Evolutionary conservation across 2,329 filamentous ascomycete genomes (phyloP).

Genomic region (Tolypocladium amazonense): DNA sequence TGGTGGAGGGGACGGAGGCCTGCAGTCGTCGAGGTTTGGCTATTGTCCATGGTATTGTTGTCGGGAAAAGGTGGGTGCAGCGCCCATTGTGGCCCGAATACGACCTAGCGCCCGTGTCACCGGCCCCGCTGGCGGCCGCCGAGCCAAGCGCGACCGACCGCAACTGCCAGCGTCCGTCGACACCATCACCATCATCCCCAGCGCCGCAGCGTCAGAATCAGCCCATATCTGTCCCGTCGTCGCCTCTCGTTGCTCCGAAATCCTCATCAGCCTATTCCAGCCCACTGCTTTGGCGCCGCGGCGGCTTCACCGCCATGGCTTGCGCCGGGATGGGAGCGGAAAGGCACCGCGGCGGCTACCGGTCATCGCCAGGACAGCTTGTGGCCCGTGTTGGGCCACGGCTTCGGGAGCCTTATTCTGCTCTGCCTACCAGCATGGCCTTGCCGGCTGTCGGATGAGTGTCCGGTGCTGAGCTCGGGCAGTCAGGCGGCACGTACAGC

Average conservation of each 20-base stretch:
- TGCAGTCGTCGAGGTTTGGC: constrained; percentile 1
- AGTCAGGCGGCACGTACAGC: not conserved
- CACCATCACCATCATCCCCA: not conserved
- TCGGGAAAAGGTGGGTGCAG: constrained; percentile 10
- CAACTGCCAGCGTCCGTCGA: not conserved
- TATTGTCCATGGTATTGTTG: constrained; percentile 25
- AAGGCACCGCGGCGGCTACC: not conserved
- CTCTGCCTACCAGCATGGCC: not conserved
- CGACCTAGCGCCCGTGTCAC: constrained; percentile 17
- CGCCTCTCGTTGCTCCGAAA: not conserved
- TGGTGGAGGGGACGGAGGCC: not conserved
- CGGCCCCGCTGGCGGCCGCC: constrained; percentile 6
- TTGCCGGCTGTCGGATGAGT: not conserved
- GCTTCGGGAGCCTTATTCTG: not conserved
- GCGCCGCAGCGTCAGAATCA: not conserved
- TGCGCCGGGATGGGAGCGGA: no score
- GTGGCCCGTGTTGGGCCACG: not conserved
- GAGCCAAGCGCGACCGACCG: not conserved
- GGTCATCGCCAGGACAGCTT: not conserved
- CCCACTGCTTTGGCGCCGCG: not conserved
- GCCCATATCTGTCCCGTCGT: not conserved
- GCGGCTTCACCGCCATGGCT: not conserved
- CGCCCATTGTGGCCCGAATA: constrained; percentile 14
- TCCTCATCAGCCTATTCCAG: not conserved
- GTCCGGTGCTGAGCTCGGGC: not conserved